Base-by-base conservation (phyloP, 805 yeast genomes). In the Barnettozyma sucrosica region DNA sequence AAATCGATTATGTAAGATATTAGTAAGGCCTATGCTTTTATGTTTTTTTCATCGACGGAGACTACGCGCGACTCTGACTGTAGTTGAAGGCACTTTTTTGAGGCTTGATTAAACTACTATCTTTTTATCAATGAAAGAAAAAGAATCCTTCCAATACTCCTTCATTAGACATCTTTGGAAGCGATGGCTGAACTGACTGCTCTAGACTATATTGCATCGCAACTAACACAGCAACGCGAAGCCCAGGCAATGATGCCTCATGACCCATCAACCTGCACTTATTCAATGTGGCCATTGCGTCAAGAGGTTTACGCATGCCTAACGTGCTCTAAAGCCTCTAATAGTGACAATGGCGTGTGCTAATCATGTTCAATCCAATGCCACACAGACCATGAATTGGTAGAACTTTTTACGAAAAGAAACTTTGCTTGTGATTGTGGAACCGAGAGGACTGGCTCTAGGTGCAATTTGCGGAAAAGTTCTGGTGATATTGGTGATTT, bases 321-420 rank as follows among this genome's bases (percentile, higher is more conserved):
- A 54, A 84, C 93, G 2, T 93, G 98, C 56, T 66, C 66, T 5
- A 63, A 63, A 3, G 58, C 66, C 32, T 67, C 65, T n/a, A 62
- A 64, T 2, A 50, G 56, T 1, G 66, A 68, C 4, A 73, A 81
- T 13, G 97, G 95, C 0, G 75, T 93, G 0, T 93, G 99, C 66
- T 93, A 92, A 61, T 85, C 96, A 10, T 93, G 99, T 58, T 84
- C 93, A 3, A 86, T 93, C 33, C 89, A 87, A 57, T 93, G 99
- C 63, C 99, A 93, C 58, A 74, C 93, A 0, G 76, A 80, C 5
- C 98, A 95, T 63, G 85, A 89, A 3, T 60, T 93, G 21, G 92
- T 89, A 1, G 98, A 93, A 59, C 68, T 93, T 26, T 87, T 87
- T 62, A 75, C 89, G 7, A 90, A 89, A 61, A 72, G 98, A 43